Evolutionary conservation across 176 grass and related monocot species (phyloP).

Genomic region (Carex pumila): DNA sequence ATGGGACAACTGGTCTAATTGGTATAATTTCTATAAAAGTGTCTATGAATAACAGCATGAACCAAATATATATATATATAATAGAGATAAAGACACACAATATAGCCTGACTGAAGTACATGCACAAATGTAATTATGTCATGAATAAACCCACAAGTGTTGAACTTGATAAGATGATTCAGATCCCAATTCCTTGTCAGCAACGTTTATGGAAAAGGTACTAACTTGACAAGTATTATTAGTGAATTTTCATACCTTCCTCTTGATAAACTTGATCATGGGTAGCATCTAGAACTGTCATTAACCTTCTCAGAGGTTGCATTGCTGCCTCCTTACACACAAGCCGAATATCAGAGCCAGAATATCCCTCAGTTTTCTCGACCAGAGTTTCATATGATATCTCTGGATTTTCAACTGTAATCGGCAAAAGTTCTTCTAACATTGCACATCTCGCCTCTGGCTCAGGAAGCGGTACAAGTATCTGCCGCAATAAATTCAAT

Average conservation of each 20-base stretch:
- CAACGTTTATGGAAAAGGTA: neutral
- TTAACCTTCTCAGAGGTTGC: slow-evolving; percentile 79
- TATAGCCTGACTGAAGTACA: neutral
- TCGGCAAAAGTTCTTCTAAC: slow-evolving; percentile 73
- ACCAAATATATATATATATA: neutral
- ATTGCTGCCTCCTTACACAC: slow-evolving; percentile 97
- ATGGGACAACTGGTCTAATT: neutral
- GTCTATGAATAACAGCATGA: neutral
- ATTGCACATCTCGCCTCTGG: slow-evolving; percentile 78
- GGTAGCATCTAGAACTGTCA: slow-evolving; percentile 60
- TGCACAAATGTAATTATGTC: neutral
- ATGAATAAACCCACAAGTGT: neutral
- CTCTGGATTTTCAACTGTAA: slow-evolving; percentile 32
- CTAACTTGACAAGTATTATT: neutral
- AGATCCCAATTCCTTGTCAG: neutral
- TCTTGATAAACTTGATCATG: slow-evolving; percentile 32
- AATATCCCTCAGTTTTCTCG: slow-evolving; percentile 79
- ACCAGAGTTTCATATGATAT: slow-evolving; percentile 59
- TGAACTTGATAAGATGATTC: neutral
- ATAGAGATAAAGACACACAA: neutral
- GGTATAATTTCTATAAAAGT: neutral
- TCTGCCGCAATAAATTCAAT: slow-evolving; percentile 33
- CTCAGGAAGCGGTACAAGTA: slow-evolving; percentile 90
- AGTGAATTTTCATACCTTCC: slow-evolving; percentile 42
- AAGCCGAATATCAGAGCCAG: slow-evolving; percentile 84